phyloP scores from a whole-genome alignment of 345 rosid genomes.

The Melaleuca quinquenervia region DNA sequence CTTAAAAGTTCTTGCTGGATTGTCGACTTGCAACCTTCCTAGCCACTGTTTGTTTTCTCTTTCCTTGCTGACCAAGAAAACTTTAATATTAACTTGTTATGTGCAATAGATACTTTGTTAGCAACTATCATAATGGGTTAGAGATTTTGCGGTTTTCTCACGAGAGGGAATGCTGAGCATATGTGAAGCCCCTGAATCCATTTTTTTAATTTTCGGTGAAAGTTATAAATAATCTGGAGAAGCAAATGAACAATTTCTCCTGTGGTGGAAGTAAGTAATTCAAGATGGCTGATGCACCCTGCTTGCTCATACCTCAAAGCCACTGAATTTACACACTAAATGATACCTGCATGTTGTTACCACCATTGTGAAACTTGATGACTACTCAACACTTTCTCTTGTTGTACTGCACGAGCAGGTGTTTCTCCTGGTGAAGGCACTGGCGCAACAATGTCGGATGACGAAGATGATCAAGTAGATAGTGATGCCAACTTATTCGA shows the following conservation, averaged over 20 bases:
- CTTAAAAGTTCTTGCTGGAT: not conserved
- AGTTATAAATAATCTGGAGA: not conserved
- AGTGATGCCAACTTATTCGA: conserved; percentile 78
- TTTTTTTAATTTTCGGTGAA: not conserved
- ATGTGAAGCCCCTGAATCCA: not conserved
- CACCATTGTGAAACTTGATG: not conserved
- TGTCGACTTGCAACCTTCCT: not conserved
- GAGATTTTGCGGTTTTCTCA: not conserved
- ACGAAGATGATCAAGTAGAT: conserved; percentile 90
- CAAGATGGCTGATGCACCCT: not conserved
- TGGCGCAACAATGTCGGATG: conserved; percentile 97
- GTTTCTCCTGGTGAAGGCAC: conserved; percentile 95
- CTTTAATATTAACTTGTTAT: not conserved
- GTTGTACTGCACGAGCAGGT: conserved; percentile 33
- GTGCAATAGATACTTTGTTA: not conserved
- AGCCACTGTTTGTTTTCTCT: not conserved
- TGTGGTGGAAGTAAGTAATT: not conserved
- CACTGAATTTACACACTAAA: not conserved
- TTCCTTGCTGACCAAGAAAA: not conserved
- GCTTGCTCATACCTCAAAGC: not conserved
- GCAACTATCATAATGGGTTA: not conserved
- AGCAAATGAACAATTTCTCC: not conserved
- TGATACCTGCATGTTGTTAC: not conserved
- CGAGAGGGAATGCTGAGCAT: not conserved
- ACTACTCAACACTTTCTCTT: not conserved